Base-by-base conservation (phyloP, 2,329 filamentous ascomycete species). In the Orbilia blumenaviensis region DNA sequence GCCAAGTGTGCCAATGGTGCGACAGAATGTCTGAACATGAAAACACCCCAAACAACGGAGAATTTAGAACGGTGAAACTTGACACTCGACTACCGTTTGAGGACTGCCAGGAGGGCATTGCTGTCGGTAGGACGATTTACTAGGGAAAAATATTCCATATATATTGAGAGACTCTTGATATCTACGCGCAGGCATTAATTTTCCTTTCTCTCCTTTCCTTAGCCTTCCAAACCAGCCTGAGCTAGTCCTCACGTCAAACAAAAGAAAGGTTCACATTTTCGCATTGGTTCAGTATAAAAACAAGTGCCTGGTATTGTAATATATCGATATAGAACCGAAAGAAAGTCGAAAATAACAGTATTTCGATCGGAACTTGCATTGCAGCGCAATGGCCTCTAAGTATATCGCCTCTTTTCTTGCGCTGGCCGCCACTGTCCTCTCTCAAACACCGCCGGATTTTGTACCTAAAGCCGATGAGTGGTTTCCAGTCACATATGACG, bases 371-470 rank as follows among this genome's bases (percentile, higher is more conserved):
- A n/a, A 18, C 36, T 61, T 61, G n/a, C 14, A 44, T 61, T 61
- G 56, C 56, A 61, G 60, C 3, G 60, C 42, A 38, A 68, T 72
- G 67, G 23, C 32, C 27, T 41, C 50, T 6, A 74, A 46, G 21
- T 62, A 61, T 25, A 44, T 74, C 16, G 29, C 46, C 42, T 27
- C 62, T 1, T 23, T 64, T 3, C 23, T 68, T 34, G 71, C 71
- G 54, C 48, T 75, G 46, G 63, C 48, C 23, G 63, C 44, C 8
- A 56, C 63, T 4, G 56, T 41, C n/a, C 29, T 75, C 32, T 62
- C 71, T 12, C 71, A 75, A 14, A 75, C 71, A 16, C 71, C 71
- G 4, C 56, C 54, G 1, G 56, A 32, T 10, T 75, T 75, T 32
- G 48, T 60, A 10, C 71, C 71, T 10, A 21, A 61, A 8, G 32